Evolutionary conservation across 306 rosid species (phyloP).

Genomic region (Crataegus laevigata): DNA sequence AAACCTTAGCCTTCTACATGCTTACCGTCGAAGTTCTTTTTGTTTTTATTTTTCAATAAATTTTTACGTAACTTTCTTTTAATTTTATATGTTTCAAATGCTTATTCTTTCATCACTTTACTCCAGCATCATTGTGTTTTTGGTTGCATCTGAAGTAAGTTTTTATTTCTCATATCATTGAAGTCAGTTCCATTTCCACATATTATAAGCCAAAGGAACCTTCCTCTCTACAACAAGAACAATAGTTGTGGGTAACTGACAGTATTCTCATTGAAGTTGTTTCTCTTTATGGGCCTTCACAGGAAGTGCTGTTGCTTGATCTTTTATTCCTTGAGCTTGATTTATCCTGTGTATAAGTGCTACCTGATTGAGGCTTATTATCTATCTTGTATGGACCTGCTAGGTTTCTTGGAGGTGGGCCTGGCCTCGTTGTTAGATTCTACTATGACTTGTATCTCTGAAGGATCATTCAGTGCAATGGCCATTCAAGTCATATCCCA

Average conservation of each 20-base stretch:
- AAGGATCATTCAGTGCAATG: conserved; percentile 61
- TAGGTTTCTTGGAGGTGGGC: conserved; percentile 89
- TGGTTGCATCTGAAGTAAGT: background rate
- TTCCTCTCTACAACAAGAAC: background rate
- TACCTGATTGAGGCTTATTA: conserved; percentile 9
- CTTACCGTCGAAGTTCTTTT: background rate
- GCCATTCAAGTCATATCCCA: conserved; percentile 68
- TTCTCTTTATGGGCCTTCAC: background rate
- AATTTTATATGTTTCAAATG: background rate
- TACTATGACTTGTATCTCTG: conserved; percentile 36
- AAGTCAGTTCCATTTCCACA: background rate
- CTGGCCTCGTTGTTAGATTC: conserved; percentile 62
- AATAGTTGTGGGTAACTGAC: background rate
- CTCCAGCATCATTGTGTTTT: background rate
- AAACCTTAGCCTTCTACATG: background rate
- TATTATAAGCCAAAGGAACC: no score
- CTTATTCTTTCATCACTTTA: background rate
- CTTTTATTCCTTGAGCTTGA: background rate
- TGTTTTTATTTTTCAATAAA: no score
- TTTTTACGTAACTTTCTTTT: background rate
- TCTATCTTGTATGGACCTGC: conserved; percentile 15
- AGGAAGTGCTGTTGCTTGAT: background rate
- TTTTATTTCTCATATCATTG: background rate
- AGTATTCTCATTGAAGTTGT: background rate
- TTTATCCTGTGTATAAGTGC: background rate